A percentile compares a stretch with the other conserved stretches of the same genome.
phyloP scores from a whole-genome alignment of 1,139 yeast species.

The Taphrina confusa region DNA sequence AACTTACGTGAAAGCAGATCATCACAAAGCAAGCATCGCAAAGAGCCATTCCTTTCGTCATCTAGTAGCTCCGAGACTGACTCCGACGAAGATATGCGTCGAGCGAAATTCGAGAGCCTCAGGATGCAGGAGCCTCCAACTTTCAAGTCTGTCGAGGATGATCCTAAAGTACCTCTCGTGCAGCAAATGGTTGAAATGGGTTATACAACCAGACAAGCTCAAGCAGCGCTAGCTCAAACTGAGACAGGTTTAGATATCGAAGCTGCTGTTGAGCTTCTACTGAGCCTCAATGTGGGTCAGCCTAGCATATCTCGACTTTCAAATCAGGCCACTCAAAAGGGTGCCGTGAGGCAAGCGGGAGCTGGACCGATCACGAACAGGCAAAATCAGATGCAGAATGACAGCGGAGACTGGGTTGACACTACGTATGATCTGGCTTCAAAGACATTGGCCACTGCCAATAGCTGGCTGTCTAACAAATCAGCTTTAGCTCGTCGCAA shows the following conservation, averaged over 20 bases:
- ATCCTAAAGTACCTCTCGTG: slow-evolving; percentile 48
- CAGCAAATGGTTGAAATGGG: slow-evolving; percentile 83
- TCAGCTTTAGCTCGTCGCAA: slow-evolving; percentile 33
- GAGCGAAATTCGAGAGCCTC: slow-evolving; percentile 25
- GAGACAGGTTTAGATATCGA: slow-evolving; percentile 62
- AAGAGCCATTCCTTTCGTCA: background rate
- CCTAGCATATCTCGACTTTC: no score
- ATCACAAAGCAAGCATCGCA: background rate
- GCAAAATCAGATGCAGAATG: slow-evolving; percentile 18
- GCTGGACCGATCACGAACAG: background rate
- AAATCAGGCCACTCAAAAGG: no score
- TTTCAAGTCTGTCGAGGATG: background rate
- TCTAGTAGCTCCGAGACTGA: background rate
- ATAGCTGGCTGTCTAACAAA: slow-evolving; percentile 24
- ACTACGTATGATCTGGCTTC: slow-evolving; percentile 28
- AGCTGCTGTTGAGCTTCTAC: slow-evolving; percentile 60
- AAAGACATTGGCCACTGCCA: slow-evolving; percentile 24
- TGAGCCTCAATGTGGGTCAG: slow-evolving; percentile 1
- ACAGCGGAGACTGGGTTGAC: slow-evolving; percentile 30
- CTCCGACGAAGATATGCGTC: slow-evolving; percentile 29
- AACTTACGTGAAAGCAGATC: no score
- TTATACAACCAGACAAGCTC: slow-evolving; percentile 63
- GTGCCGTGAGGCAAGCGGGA: background rate
- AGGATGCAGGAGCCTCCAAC: background rate
- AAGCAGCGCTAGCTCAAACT: slow-evolving; percentile 58